Evolutionary conservation across 495 filamentous ascomycete species (phyloP).

Genomic region (Tuber borchii): DNA sequence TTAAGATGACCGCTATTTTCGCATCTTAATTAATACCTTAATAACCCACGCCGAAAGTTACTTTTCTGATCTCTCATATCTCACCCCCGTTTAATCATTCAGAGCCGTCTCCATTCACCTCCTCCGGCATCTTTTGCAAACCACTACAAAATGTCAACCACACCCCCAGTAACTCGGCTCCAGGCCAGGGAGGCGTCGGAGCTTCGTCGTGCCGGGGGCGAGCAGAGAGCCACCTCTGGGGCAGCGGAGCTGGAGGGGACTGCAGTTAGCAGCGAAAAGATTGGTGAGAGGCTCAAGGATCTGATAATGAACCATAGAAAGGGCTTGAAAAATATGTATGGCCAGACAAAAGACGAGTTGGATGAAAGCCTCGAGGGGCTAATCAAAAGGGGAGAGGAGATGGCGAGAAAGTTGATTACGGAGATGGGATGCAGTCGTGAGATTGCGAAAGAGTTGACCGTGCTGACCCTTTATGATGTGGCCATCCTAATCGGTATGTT

Average conservation of each 20-base stretch:
- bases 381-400: neutral
- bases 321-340: neutral
- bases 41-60: neutral
- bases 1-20: neutral
- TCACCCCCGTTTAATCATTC: neutral
- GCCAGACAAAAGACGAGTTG: neutral
- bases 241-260: no score
- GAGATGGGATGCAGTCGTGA: constrained; percentile 10
- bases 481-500: constrained; percentile 25
- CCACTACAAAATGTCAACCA: neutral
- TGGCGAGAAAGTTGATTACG: neutral
- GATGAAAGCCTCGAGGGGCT: neutral
- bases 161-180: neutral
- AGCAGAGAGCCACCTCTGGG: no score
- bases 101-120: neutral
- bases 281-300: neutral
- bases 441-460: constrained; percentile 10
- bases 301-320: neutral
- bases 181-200: no score
- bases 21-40: neutral
- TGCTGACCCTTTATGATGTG: constrained; percentile 27
- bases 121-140: neutral
- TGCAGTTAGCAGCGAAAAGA: neutral
- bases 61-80: neutral
- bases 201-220: no score